Conservation (phyloP, 139 green algal species). For the Yamagishiella unicocca region DNA sequence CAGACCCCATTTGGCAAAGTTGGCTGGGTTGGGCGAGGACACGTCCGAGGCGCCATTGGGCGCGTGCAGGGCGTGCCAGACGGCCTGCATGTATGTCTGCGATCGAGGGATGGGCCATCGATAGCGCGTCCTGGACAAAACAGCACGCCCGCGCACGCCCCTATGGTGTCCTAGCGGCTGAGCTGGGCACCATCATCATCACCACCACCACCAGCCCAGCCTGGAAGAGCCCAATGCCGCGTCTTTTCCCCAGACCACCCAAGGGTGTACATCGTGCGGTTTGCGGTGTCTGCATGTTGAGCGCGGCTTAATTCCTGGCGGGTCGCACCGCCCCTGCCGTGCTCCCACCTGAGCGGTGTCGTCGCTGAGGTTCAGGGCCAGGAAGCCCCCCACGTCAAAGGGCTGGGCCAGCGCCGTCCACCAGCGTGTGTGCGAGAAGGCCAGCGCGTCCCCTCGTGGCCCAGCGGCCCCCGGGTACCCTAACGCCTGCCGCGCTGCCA, state of each 20-base stretch:
- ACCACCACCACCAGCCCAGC: no score
- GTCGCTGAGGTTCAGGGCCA: neutral
- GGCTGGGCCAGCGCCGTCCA: neutral
- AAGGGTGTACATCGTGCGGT: no score
- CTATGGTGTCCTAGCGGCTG: no score
- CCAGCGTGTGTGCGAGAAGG: neutral
- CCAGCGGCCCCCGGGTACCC: neutral
- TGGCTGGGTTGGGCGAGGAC: neutral
- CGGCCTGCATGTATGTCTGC: neutral
- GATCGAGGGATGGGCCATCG: no score
- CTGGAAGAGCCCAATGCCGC: no score
- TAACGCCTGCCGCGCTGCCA: neutral
- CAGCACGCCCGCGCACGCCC: no score
- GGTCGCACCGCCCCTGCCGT: no score
- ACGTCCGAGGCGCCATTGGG: neutral
- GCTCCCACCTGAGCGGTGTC: neutral
- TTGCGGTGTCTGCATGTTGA: no score
- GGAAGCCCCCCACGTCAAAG: neutral
- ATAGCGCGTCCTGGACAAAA: no score
- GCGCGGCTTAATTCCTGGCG: no score
- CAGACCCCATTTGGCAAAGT: conserved; percentile 1
- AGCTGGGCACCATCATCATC: no score
- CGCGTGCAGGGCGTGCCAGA: neutral
- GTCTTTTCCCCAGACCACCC: no score
- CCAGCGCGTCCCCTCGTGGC: neutral